Conservation (phyloP, 768 basidiomycete species). For the Tylopilus sp. region DNA sequence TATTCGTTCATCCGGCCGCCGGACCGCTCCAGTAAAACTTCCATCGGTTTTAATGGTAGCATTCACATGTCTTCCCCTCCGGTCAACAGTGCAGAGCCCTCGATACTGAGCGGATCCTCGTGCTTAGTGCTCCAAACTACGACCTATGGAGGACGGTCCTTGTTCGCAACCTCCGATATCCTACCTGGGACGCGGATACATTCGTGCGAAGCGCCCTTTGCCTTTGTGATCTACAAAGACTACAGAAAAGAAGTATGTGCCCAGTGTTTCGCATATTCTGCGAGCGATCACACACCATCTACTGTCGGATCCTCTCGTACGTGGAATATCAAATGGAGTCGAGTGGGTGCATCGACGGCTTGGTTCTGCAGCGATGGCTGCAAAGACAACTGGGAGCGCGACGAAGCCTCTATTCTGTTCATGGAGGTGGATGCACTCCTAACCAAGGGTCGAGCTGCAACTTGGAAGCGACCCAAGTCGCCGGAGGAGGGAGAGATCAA, state of each 20-base stretch:
- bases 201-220: constrained; percentile 47
- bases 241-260: constrained; percentile 68
- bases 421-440: constrained; percentile 34
- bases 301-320: constrained; percentile 26
- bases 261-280: constrained; percentile 59
- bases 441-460: constrained; percentile 31
- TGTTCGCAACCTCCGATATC: constrained; percentile 44
- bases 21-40: too few relatives aligned
- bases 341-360: constrained; percentile 37
- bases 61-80: constrained; percentile 9
- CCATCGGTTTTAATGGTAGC: too few relatives aligned
- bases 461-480: constrained; percentile 28
- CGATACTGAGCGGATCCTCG: neutral
- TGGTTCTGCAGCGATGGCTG: constrained; percentile 59
- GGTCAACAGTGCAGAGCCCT: neutral
- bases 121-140: constrained; percentile 33
- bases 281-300: constrained; percentile 22
- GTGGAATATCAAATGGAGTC: constrained; percentile 43
- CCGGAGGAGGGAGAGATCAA: constrained; percentile 21
- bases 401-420: constrained; percentile 31
- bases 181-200: constrained; percentile 43
- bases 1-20: too few relatives aligned
- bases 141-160: constrained; percentile 48
- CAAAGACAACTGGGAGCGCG: constrained; percentile 40
- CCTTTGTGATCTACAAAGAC: constrained; percentile 54